Evolutionary conservation across 495 filamentous ascomycete genomes (phyloP).

Genomic region (Penicillium samsonianum): DNA sequence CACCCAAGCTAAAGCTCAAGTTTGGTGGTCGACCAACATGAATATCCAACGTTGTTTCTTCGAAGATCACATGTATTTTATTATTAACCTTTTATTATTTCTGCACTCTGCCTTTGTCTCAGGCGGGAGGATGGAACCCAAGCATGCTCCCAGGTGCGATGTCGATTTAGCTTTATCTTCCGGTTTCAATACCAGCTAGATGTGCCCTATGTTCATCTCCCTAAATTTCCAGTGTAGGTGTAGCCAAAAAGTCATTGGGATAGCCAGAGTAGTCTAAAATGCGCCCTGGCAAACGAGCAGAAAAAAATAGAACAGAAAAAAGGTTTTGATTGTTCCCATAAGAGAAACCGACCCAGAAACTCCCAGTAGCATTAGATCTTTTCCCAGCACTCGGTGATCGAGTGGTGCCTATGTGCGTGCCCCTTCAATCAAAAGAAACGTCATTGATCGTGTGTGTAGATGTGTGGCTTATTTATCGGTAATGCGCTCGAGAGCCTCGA

Average conservation of each 20-base stretch:
- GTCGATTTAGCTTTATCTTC: conserved; percentile 11
- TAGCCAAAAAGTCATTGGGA: conserved; percentile 2
- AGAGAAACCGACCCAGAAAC: conserved; percentile 46
- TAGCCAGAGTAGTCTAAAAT: conserved; percentile 10
- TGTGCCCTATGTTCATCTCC: conserved; percentile 2
- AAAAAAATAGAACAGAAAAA: conserved; percentile 28
- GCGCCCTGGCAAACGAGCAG: conserved; percentile 5
- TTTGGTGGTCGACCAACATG: conserved; percentile 42
- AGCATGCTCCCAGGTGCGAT: conserved; percentile 24
- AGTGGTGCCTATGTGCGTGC: conserved; percentile 22
- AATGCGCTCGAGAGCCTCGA: conserved; percentile 73
- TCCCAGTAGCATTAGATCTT: conserved; percentile 40
- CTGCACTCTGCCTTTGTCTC: neutral
- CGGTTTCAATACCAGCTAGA: conserved; percentile 18
- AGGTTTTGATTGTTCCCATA: conserved; percentile 41
- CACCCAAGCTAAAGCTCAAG: conserved; percentile 48
- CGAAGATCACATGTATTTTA: conserved; percentile 27
- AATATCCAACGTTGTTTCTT: conserved; percentile 12
- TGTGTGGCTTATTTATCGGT: conserved; percentile 46
- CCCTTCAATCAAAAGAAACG: conserved; percentile 22
- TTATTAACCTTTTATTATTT: conserved; percentile 13
- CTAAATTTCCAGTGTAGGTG: neutral
- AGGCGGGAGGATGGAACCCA: conserved; percentile 1
- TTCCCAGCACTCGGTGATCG: conserved; percentile 18
- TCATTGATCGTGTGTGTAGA: conserved; percentile 20